Percentiles rank a stretch among this genome's conserved stretches.
phyloP scores from a whole-genome alignment of 2,329 filamentous ascomycete genomes.

The Gremmenia infestans region DNA sequence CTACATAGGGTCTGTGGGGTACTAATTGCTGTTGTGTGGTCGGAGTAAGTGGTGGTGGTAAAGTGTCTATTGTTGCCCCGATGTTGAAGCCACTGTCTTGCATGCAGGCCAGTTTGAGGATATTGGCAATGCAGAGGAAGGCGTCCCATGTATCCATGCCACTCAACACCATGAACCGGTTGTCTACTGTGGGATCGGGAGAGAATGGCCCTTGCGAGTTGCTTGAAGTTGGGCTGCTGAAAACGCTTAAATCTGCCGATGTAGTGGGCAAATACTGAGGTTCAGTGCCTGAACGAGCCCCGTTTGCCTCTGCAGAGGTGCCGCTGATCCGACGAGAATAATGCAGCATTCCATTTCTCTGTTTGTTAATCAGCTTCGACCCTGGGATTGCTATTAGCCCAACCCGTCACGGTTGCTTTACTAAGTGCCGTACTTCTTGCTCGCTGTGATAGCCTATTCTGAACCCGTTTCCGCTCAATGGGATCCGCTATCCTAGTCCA shows the following conservation, averaged over 20 bases:
- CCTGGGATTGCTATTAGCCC: slow-evolving; percentile 8
- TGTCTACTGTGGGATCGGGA: slow-evolving; percentile 11
- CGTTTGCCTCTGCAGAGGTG: neutral
- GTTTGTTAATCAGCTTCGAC: slow-evolving; percentile 7
- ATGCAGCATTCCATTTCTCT: slow-evolving; percentile 1
- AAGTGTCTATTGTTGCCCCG: slow-evolving; percentile 3
- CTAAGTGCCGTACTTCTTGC: slow-evolving; percentile 16
- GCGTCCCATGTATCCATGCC: slow-evolving; percentile 11
- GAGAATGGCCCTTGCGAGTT: neutral
- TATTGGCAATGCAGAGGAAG: slow-evolving; percentile 11
- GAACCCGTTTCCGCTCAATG: slow-evolving; percentile 23
- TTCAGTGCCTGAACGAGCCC: neutral
- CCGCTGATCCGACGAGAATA: slow-evolving; percentile 1
- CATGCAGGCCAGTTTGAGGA: slow-evolving; percentile 13
- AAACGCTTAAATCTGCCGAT: slow-evolving; percentile 3
- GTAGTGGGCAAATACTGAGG: slow-evolving; percentile 2
- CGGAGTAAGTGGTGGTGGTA: slow-evolving; percentile 15
- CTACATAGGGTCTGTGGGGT: slow-evolving; percentile 16
- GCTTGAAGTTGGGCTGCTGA: neutral
- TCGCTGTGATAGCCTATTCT: slow-evolving; percentile 28
- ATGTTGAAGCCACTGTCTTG: slow-evolving; percentile 18
- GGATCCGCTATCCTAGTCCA: slow-evolving; percentile 32
- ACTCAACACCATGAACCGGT: slow-evolving; percentile 15
- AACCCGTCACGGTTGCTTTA: neutral
- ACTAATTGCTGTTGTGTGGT: slow-evolving; percentile 18